Percentiles rank a stretch among this genome's conserved stretches.
phyloP scores from a whole-genome alignment of 179 eudicot genomes.

The Corrigiola litoralis region DNA sequence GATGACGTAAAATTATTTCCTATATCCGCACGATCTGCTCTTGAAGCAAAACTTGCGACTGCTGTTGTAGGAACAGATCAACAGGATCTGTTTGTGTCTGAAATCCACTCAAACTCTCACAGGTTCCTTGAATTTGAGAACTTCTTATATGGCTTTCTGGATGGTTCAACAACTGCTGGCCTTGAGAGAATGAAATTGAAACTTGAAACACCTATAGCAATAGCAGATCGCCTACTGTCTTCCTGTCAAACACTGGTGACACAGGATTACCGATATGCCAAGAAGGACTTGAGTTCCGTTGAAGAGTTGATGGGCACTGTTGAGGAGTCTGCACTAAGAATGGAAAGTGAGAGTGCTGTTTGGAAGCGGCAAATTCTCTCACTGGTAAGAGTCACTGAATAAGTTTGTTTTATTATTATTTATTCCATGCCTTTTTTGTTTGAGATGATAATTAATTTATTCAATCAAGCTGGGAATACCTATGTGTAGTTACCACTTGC shows the following conservation, averaged over 20 bases:
- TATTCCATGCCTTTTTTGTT: background rate
- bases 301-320: slow-evolving; percentile 59
- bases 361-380: slow-evolving; percentile 78
- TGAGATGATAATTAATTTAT: background rate
- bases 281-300: slow-evolving; percentile 57
- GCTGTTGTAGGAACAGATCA: slow-evolving; percentile 23
- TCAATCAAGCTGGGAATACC: background rate
- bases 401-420: background rate
- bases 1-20: slow-evolving; percentile 70
- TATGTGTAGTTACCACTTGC: background rate
- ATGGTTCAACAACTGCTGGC: slow-evolving; percentile 77
- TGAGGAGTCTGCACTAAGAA: slow-evolving; percentile 42
- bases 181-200: slow-evolving; percentile 85
- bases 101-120: slow-evolving; percentile 28
- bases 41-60: slow-evolving; percentile 66
- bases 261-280: slow-evolving; percentile 66
- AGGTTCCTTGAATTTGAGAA: slow-evolving; percentile 70
- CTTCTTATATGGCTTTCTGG: slow-evolving; percentile 69
- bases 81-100: slow-evolving; percentile 20
- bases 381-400: slow-evolving; percentile 40
- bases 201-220: slow-evolving; percentile 82
- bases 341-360: slow-evolving; percentile 63
- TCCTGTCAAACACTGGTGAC: slow-evolving; percentile 73
- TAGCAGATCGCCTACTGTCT: slow-evolving; percentile 77
- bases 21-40: slow-evolving; percentile 88